Evolutionary conservation across 257 asterid species (phyloP), one percentile per base, ranked within the genome.

Genomic region (Thymus mandschuricus): DNA sequence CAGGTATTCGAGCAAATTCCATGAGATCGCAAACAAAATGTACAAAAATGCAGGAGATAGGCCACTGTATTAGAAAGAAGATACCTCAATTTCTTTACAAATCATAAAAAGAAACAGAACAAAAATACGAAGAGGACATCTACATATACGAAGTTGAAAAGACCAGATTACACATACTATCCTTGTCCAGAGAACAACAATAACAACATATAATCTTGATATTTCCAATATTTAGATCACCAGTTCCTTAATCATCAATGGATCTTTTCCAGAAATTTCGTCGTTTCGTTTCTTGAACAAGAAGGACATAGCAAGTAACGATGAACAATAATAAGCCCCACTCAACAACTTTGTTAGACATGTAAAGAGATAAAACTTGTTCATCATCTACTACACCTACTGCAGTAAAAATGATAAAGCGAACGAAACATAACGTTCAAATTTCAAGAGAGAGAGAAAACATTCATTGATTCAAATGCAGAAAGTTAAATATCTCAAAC

Each of bases 71-170:
- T 15, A 50, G 34, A 33, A 30, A 30, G 70, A 60, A 61, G 48
- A 60, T 29, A 10, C 43, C 46, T 66, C 71, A 54, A 6, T 40
- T 44, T 80, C 82, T 61, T 21, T 21, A 21, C 21, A 21, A 21
- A 21, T 21, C 21, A 21, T 21, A 21, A 43, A 2, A 6, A 10
- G 13, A 29, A 10, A 8, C 33, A 27, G 62, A 5, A 41, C 6
- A 62, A 10, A 38, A 43, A 3, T 30, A 29, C 62, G 59, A 40
- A 11, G 29, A 65, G 9, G 41, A 6, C 12, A 38, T 35, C 41
- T 30, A 33, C 28, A 54, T 29, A 44, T 11, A 8, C 35, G 21
- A 10, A 8, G 34, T 9, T 54, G 12, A 10, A 63, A 3, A 15
- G 29, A 64, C 7, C 40, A 1, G 6, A 27, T 30, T 30, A 31